phyloP scores from a whole-genome alignment of 352 stramenopile genomes.

The Blastocystis sp. region DNA sequence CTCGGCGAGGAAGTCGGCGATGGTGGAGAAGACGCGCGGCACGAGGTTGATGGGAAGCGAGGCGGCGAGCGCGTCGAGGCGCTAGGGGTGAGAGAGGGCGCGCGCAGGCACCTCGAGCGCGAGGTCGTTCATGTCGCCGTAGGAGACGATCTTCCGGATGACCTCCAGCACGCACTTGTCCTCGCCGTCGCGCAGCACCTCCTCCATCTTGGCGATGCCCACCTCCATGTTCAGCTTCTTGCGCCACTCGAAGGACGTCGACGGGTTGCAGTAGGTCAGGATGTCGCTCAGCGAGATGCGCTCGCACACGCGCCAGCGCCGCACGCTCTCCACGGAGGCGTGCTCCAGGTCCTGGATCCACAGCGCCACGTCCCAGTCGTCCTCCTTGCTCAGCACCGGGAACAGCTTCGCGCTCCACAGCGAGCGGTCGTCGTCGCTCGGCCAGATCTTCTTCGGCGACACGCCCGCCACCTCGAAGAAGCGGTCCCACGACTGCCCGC shows the following conservation, averaged over 20 bases:
- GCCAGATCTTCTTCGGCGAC: slow-evolving; percentile 22
- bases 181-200: slow-evolving; percentile 37
- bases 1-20: slow-evolving; percentile 66
- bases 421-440: slow-evolving; percentile 35
- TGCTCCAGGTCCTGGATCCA: slow-evolving; percentile 66
- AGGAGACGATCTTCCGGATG: slow-evolving; percentile 66
- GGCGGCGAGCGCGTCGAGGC: slow-evolving; percentile 27
- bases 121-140: slow-evolving; percentile 48
- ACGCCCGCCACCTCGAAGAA: slow-evolving; percentile 68
- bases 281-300: slow-evolving; percentile 69
- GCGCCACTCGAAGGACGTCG: slow-evolving; percentile 66
- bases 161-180: slow-evolving; percentile 58
- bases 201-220: slow-evolving; percentile 35
- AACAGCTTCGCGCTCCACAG: slow-evolving; percentile 69
- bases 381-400: slow-evolving; percentile 37
- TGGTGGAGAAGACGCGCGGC: slow-evolving; percentile 64
- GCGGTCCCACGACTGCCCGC: slow-evolving; percentile 61
- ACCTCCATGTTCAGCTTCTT: slow-evolving; percentile 63
- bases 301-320: slow-evolving; percentile 63
- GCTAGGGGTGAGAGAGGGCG: background rate
- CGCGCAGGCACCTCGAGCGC: background rate
- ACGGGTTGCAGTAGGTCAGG: slow-evolving; percentile 47
- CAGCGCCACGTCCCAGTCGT: slow-evolving; percentile 37
- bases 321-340: slow-evolving; percentile 20
- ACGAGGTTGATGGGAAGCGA: background rate